These are phyloP conservation scores for Penicillium nordicum DNA, from an alignment of 2,329 filamentous ascomycete species.

Conservation along the genomic window DNA sequence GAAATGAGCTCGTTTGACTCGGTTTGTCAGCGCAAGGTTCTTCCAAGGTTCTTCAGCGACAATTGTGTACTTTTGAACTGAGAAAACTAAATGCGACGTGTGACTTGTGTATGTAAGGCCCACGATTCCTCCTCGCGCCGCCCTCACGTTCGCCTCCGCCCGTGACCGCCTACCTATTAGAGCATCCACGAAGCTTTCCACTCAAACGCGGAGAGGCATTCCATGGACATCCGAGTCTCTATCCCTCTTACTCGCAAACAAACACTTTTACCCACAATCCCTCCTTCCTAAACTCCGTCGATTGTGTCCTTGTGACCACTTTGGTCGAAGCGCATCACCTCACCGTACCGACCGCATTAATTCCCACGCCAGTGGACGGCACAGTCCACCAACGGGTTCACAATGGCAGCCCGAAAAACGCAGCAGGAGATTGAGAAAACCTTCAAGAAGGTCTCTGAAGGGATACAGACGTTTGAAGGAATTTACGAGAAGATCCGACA, in stretches of 20 bases:
- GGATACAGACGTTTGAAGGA: constrained; percentile 83
- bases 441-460: constrained; percentile 97
- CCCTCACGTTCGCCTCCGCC: constrained; percentile 3
- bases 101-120: not conserved
- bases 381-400: constrained; percentile 24
- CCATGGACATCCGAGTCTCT: constrained; percentile 13
- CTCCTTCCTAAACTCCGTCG: not conserved
- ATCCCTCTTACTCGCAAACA: constrained; percentile 8
- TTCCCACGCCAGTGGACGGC: constrained; percentile 20
- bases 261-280: constrained; percentile 1
- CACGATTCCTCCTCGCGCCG: not conserved
- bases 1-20: not conserved
- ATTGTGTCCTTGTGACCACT: constrained; percentile 7
- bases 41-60: not conserved
- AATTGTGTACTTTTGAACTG: not conserved
- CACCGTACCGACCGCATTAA: constrained; percentile 15
- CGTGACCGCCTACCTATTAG: constrained; percentile 21
- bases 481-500: constrained; percentile 98
- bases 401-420: constrained; percentile 92
- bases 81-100: not conserved
- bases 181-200: constrained; percentile 22
- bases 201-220: constrained; percentile 17
- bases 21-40: not conserved
- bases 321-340: constrained; percentile 10
- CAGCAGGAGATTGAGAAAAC: constrained; percentile 98